A percentile compares a stretch with the other conserved stretches of the same genome.
Conservation (phyloP, 2,329 filamentous ascomycete genomes). For the Tolypocladium endophyticum region DNA sequence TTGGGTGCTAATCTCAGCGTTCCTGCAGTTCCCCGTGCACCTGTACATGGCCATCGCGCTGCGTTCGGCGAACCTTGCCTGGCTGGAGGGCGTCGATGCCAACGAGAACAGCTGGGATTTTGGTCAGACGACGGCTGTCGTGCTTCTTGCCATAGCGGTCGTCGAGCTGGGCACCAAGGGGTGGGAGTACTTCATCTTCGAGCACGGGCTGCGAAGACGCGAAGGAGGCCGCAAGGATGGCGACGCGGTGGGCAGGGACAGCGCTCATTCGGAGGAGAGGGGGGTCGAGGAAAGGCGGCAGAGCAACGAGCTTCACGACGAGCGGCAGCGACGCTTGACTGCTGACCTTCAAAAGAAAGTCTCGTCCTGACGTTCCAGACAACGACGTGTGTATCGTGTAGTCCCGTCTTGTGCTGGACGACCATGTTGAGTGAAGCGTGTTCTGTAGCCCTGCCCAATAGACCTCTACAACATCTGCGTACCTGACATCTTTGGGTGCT, state of each 20-base stretch:
- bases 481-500: not conserved
- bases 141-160: constrained; percentile 13
- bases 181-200: constrained; percentile 9
- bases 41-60: constrained; percentile 20
- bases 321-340: not conserved
- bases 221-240: not conserved
- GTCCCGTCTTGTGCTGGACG: not conserved
- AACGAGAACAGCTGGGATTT: constrained; percentile 19
- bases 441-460: not conserved
- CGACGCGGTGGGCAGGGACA: not conserved
- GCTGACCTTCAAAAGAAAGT: not conserved
- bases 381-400: no score
- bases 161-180: constrained; percentile 10
- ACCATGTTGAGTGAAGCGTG: not conserved
- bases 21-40: constrained; percentile 19
- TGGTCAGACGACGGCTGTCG: constrained; percentile 18
- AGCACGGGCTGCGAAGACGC: not conserved
- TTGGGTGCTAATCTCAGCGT: constrained; percentile 12
- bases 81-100: constrained; percentile 2
- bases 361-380: not conserved
- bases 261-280: not conserved
- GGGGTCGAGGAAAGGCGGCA: not conserved
- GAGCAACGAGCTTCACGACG: not conserved
- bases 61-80: constrained; percentile 15
- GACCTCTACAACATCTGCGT: not conserved